phyloP scores from a whole-genome alignment of 163 green algal genomes.

The Prototheca stagnorum region DNA sequence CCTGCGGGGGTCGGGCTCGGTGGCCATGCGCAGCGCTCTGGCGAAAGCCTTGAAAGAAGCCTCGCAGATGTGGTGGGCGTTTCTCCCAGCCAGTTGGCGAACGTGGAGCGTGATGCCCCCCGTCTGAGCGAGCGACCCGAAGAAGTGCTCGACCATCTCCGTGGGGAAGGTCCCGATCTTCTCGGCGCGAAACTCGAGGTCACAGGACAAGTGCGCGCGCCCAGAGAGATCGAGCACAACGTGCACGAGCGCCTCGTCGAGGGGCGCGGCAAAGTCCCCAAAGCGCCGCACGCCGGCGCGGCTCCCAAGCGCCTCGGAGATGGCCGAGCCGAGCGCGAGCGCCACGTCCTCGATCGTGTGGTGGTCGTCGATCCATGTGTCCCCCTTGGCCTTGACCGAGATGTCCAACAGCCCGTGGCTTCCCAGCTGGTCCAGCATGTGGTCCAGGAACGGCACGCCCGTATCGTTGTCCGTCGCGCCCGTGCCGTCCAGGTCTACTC shows the following conservation, averaged over 20 bases:
- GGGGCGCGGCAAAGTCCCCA: constrained; percentile 82
- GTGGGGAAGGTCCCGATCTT: constrained; percentile 87
- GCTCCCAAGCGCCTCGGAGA: constrained; percentile 76
- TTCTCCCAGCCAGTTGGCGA: constrained; percentile 57
- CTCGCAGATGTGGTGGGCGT: constrained; percentile 97
- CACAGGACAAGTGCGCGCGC: constrained; percentile 65
- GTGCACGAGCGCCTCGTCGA: constrained; percentile 91
- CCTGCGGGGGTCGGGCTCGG: constrained; percentile 66
- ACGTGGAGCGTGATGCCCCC: constrained; percentile 93
- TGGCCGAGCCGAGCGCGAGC: constrained; percentile 58
- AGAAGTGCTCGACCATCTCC: constrained; percentile 93
- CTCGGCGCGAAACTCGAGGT: constrained; percentile 70
- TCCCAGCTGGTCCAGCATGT: constrained; percentile 98
- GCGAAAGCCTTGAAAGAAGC: constrained; percentile 98
- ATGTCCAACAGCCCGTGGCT: constrained; percentile 88
- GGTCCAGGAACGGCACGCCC: constrained; percentile 92
- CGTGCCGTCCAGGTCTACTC: constrained; percentile 82
- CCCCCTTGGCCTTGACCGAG: no score
- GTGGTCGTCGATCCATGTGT: constrained; percentile 98
- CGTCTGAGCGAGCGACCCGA: constrained; percentile 84
- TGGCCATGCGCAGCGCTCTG: constrained; percentile 65
- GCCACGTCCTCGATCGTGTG: constrained; percentile 97
- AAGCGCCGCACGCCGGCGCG: constrained; percentile 88
- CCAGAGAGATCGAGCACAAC: constrained; percentile 94
- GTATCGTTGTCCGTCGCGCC: constrained; percentile 48